Evolutionary conservation across 164 flowering plant genomes (phyloP).

Genomic region (Echeveria elegans): DNA sequence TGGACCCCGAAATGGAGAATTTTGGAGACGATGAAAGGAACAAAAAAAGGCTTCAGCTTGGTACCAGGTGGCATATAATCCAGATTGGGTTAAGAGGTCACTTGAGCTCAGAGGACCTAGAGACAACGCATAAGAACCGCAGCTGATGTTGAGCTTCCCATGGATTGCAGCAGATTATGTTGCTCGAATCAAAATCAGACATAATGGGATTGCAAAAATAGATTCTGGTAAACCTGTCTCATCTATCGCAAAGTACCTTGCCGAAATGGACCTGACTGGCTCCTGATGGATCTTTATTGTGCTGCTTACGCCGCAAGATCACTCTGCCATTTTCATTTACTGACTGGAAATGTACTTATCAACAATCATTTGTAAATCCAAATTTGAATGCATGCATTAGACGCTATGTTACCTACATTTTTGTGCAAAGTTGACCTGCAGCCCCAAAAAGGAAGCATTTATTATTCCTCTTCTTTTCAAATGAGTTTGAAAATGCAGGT

Average conservation of each 20-base stretch:
- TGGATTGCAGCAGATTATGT: constrained; percentile 84
- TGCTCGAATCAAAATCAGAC: constrained; percentile 62
- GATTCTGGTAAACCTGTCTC: constrained; percentile 52
- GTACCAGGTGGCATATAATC: constrained; percentile 88
- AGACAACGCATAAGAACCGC: not conserved
- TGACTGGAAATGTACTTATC: not conserved
- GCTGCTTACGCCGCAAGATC: constrained; percentile 37
- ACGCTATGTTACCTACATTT: too few species aligned
- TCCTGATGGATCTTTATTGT: not conserved
- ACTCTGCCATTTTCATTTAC: constrained; percentile 43
- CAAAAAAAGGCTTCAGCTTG: constrained; percentile 77
- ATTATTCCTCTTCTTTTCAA: too few species aligned
- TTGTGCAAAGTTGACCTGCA: too few species aligned
- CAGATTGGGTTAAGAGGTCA: constrained; percentile 11
- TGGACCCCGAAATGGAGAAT: constrained; percentile 26
- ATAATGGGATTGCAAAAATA: constrained; percentile 12
- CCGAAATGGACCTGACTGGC: too few species aligned
- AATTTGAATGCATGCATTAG: too few species aligned
- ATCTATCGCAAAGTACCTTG: constrained; percentile 42
- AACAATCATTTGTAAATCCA: too few species aligned
- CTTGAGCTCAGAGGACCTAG: not conserved
- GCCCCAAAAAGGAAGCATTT: too few species aligned
- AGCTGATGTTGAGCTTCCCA: too few species aligned
- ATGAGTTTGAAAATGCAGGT: too few species aligned
- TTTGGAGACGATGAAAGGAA: constrained; percentile 52